These are phyloP conservation scores for Candida labiduridarum DNA, from an alignment of 1,139 yeast species.

Conservation along the genomic window DNA sequence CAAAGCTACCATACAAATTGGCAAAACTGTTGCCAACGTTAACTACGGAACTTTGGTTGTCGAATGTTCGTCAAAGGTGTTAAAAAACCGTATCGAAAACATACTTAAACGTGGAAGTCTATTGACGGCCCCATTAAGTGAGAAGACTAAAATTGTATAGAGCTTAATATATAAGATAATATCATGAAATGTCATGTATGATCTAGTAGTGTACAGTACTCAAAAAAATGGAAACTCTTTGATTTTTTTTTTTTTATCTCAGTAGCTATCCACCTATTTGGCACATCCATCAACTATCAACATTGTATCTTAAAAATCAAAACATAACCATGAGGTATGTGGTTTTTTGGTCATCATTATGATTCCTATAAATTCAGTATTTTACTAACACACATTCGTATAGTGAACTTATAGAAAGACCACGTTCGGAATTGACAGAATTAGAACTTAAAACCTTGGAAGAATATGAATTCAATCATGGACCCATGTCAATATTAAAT, in stretches of 20 bases:
- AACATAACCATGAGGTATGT: too few relatives aligned
- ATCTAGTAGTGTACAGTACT: not conserved
- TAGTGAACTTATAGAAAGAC: slow-evolving; percentile 69
- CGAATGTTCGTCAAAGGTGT: slow-evolving; percentile 74
- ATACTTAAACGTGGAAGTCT: slow-evolving; percentile 77
- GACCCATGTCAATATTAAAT: slow-evolving; percentile 87
- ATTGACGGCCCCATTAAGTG: slow-evolving; percentile 77
- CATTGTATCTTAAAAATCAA: too few relatives aligned
- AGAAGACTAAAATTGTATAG: slow-evolving; percentile 22
- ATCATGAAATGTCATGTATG: not conserved
- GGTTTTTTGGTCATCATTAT: too few relatives aligned
- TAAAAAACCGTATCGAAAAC: slow-evolving; percentile 81
- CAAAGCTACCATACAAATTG: slow-evolving; percentile 64
- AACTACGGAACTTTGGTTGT: slow-evolving; percentile 67
- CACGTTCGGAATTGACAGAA: slow-evolving; percentile 78
- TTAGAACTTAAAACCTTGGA: slow-evolving; percentile 80
- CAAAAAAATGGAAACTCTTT: not conserved
- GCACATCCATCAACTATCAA: too few relatives aligned
- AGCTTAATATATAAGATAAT: too few relatives aligned
- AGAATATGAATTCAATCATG: slow-evolving; percentile 87
- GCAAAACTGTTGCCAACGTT: slow-evolving; percentile 71
- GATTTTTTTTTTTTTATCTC: not conserved
- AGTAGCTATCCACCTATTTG: not conserved
- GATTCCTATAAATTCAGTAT: not conserved
- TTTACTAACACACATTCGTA: slow-evolving; percentile 6